Percentiles rank a stretch among this genome's conserved stretches.
phyloP scores from a whole-genome alignment of 1,284 basidiomycete species.

The Tilletia setariae region DNA sequence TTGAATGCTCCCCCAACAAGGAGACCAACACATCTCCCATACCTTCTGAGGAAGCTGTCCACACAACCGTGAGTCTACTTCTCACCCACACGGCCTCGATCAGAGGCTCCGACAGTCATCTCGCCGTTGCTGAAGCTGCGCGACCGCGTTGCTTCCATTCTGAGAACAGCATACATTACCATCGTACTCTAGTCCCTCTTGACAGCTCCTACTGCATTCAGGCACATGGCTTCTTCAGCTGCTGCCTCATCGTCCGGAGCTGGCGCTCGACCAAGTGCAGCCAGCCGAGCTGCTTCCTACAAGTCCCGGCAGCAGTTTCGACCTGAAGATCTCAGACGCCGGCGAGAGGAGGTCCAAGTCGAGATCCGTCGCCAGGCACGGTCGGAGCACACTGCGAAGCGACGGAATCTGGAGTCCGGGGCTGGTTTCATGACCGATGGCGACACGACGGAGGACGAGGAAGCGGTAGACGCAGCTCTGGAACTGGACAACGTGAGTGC shows the following conservation, averaged over 20 bases:
- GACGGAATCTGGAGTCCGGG: constrained; percentile 37
- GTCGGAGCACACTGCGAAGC: constrained; percentile 53
- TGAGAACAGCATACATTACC: no score
- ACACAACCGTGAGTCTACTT: no score
- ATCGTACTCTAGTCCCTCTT: no score
- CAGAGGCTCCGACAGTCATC: no score
- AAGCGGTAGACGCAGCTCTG: constrained; percentile 33
- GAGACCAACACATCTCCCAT: no score
- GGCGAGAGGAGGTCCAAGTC: constrained; percentile 53
- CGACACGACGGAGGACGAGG: constrained; percentile 17
- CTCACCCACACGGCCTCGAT: no score
- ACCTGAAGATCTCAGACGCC: constrained; percentile 52
- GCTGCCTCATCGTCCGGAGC: neutral
- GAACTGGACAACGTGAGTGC: constrained; percentile 41
- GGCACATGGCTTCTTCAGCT: neutral
- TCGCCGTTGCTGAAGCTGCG: no score
- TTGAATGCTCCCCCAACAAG: no score
- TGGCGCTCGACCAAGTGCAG: neutral
- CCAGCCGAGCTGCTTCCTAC: constrained; percentile 24
- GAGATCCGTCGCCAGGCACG: constrained; percentile 53
- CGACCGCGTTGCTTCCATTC: no score
- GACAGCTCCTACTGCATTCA: no score
- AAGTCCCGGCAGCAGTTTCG: constrained; percentile 53
- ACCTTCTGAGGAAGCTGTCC: no score
- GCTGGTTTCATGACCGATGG: constrained; percentile 6